A percentile compares a stretch with the other conserved stretches of the same genome.
Conservation (phyloP, 768 basidiomycete genomes). For the Calocybe cyanea region DNA sequence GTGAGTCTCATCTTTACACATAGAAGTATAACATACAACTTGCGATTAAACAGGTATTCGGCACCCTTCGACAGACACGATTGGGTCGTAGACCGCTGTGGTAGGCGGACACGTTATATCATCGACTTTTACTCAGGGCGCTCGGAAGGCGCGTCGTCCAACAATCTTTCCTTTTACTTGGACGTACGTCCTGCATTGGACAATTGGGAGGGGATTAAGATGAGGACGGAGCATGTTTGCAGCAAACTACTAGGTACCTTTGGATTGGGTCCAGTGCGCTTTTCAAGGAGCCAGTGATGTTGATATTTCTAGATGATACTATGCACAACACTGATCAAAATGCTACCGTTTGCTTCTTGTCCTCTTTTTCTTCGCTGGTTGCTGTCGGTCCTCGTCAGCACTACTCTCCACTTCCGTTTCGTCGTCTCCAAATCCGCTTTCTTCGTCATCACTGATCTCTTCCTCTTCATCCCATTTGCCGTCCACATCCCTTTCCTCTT, state of each 20-base stretch:
- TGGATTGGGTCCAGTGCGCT: not conserved
- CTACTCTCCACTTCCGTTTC: conserved; percentile 40
- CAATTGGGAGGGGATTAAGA: conserved; percentile 87
- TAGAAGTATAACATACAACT: no score
- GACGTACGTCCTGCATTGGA: conserved; percentile 95
- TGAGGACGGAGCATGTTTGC: conserved; percentile 67
- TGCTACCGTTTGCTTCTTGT: conserved; percentile 45
- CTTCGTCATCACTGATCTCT: conserved; percentile 56
- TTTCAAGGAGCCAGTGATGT: conserved; percentile 2
- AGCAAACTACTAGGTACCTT: conserved; percentile 23
- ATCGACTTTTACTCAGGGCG: conserved; percentile 98
- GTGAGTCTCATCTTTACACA: conserved; percentile 40
- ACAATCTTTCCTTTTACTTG: conserved; percentile 81
- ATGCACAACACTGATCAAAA: conserved; percentile 6
- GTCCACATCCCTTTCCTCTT: conserved; percentile 31
- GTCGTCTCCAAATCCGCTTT: conserved; percentile 28
- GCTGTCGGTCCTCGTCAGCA: conserved; percentile 41
- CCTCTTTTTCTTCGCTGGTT: conserved; percentile 55
- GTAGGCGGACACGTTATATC: conserved; percentile 84
- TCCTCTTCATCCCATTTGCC: conserved; percentile 56
- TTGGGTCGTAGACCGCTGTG: conserved; percentile 95
- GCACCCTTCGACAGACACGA: conserved; percentile 97
- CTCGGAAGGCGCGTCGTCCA: conserved; percentile 32
- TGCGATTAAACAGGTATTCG: conserved; percentile 62
- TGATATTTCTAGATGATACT: conserved; percentile 4